Evolutionary conservation across 2,329 filamentous ascomycete species (phyloP), one percentile per base, ranked within the genome.

Genomic region (Penicillium sp.): DNA sequence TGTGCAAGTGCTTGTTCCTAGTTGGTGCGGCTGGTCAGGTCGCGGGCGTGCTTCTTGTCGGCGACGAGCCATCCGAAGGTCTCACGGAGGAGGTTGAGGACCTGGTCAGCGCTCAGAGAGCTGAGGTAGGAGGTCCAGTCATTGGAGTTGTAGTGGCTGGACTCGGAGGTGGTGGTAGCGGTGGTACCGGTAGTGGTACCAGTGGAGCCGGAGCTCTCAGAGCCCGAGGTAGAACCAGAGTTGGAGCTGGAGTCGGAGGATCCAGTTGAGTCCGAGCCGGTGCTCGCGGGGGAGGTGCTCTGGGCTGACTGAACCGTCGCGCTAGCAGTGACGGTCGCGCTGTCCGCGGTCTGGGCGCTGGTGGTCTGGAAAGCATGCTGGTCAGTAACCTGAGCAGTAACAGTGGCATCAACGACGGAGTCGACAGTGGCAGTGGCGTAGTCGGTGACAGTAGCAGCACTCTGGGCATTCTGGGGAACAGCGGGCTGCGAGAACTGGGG

Each of bases 1-100:
- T 4, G 16, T 15, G 29, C 9, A 10, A 12, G 10, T 23, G 38
- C 6, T 24, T 21, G n/a, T 38, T 43, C 60, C 59, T 66, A 69
- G 21, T 56, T 51, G 44, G 62, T 54, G 44, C 66, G 49, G 45
- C 63, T 51, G 44, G 62, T 54, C 45, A 67, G 49, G 45, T 64
- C 62, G 54, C 68, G 68, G 21, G 68, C 62, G 56, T 70, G 68
- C 54, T 61, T 60, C 61, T 68, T 65, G 47, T 69, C 61, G 18
- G 61, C 64, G 56, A 68, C 61, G 45, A 70, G 57, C 68, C 68
- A 70, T 52, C 62, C 63, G 42, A 68, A 42, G 28, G 68, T 70
- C 50, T 67, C 50, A 47, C 61, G 64, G 46, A 70, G 52, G 16
- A 64, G 36, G 49, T 46, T 61, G 53, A 70, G 58, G 54, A 69